Evolutionary conservation across 352 stramenopile genomes (phyloP).

Genomic region (Globisporangium solare): DNA sequence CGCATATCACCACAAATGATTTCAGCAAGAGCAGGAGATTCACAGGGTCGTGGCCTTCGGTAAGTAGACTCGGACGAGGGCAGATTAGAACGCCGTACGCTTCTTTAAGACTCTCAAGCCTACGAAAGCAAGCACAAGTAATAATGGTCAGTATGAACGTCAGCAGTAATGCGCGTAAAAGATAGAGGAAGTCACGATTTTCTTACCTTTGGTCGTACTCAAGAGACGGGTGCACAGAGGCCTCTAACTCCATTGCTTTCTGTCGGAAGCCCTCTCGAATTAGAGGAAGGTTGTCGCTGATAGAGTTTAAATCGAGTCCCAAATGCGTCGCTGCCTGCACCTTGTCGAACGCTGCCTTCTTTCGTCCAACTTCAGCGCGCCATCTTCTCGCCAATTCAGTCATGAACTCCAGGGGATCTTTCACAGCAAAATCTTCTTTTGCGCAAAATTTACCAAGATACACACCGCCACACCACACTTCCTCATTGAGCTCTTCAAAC

Average conservation of each 20-base stretch:
- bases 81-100: slow-evolving; percentile 66
- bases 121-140: slow-evolving; percentile 9
- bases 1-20: slow-evolving; percentile 63
- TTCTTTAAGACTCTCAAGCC: slow-evolving; percentile 43
- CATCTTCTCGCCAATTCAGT: slow-evolving; percentile 68
- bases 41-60: slow-evolving; percentile 59
- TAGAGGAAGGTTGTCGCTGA: slow-evolving; percentile 14
- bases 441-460: slow-evolving; percentile 93
- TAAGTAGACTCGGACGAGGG: slow-evolving; percentile 61
- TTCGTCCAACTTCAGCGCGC: slow-evolving; percentile 59
- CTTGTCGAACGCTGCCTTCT: slow-evolving; percentile 20
- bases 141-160: not conserved
- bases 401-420: slow-evolving; percentile 87
- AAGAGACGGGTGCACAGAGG: slow-evolving; percentile 17
- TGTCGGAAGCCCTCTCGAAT: slow-evolving; percentile 60
- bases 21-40: slow-evolving; percentile 67
- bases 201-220: slow-evolving; percentile 43
- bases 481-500: slow-evolving; percentile 86
- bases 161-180: not conserved
- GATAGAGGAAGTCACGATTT: not conserved
- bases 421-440: slow-evolving; percentile 72
- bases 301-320: slow-evolving; percentile 15
- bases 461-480: slow-evolving; percentile 93
- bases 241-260: slow-evolving; percentile 32
- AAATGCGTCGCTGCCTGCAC: slow-evolving; percentile 44